Evolutionary conservation across 345 rosid species (phyloP), one percentile per base, ranked within the genome.

Genomic region (Noccaea bulbosa): DNA sequence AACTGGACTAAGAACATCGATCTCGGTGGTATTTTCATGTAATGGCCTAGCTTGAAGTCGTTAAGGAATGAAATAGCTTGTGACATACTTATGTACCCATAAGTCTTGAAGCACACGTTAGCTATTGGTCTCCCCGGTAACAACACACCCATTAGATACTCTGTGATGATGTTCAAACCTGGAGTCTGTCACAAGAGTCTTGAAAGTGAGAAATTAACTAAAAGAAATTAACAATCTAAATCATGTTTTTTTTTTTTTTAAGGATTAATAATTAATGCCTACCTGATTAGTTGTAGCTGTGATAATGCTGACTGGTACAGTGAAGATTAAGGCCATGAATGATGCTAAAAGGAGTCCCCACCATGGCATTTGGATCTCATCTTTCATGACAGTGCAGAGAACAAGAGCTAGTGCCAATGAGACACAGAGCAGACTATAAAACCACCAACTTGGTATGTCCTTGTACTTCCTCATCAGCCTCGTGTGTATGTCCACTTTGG

Each of bases 331-430:
- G 10, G 88, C 91, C 57, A 86, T 72, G 65, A 59, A 70, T 7
- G 84, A 65, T n/a, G 88, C 88, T 44, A 84, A 74, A 35, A 87
- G 63, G 2, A 87, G 83, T 12, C 86, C 91, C 91, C 91, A 84
- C 86, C 88, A 87, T 17, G 91, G 91, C 85, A 87, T 80, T 69
- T 87, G 89, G 47, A 87, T 61, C 75, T 87, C 50, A 1, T 77
- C 80, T 70, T 75, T 77, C 86, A 87, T 67, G 71, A 82, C 67
- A 55, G 67, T 78, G 81, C 86, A 86, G 16, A 86, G 55, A 4
- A 62, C 74, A 12, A 86, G 83, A 43, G 85, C 81, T 12, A 86
- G 82, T 11, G 43, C 43, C 35, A 86, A 14, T 1, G 89, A 80
- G 62, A 74, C 14, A 3, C 2, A 68, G 5, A 83, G 81, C 51